Base-by-base conservation (phyloP, 805 yeast genomes). In the Teunomyces stri region DNA sequence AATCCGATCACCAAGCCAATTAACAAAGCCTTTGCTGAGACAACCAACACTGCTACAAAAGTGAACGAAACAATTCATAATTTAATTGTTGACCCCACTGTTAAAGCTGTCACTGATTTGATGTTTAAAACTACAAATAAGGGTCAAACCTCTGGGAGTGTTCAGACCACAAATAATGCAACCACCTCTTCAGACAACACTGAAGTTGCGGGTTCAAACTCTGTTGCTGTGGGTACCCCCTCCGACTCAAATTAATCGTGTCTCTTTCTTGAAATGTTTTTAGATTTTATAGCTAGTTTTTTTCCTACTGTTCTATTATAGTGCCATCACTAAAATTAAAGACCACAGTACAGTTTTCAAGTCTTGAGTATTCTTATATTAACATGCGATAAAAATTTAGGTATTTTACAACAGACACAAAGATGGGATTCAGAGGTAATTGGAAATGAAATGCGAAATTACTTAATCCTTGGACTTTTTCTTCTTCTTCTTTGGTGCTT, bases 1-100 rank as follows among this genome's bases (percentile, higher is more conserved):
- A 73, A 74, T 42, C 70, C 78, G 2, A 60, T 80, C 21, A 27
- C 78, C 47, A 68, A 70, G 44, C 92, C 94, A 25, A 16, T 40
- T 1, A 28, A 42, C 18, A 30, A 29, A 13, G 35, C 37, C 10
- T 25, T 28, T n/a, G 37, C 34, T 28, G 44, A 22, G 12, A 36
- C 39, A n/a, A 13, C 15, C n/a, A 9, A 9, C 30, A 13, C 30
- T 20, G 45, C 30, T 11, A 29, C n/a, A 21, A 25, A 39, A 39
- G 43, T 39, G 13, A 25, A 39, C 27, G 43, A 39, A 30, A 27
- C 31, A 9, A 13, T 39, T 4, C 43, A 28, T 11, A 39, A 39
- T 15, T 16, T 16, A 2, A 28, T 39, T 11, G 43, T 39, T 15
- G 43, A 39, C n/a, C 43, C 43, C 10, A 16, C 43, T 3, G 42